phyloP scores from a whole-genome alignment of 352 stramenopile species.

The Phytophthora megakarya region DNA sequence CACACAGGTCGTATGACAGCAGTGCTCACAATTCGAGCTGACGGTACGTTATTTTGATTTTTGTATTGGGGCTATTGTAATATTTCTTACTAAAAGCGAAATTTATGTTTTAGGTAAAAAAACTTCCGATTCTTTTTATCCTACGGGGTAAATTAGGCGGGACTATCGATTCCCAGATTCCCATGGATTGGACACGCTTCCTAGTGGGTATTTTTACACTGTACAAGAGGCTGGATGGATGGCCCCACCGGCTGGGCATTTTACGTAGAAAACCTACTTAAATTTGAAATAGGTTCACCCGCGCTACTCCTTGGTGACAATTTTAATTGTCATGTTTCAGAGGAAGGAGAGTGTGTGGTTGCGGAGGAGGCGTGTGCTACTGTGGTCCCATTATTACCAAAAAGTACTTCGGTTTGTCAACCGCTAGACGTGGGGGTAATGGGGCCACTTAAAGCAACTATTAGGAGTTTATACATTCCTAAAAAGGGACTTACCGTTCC shows the following conservation, averaged over 20 bases:
- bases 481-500: too few species aligned
- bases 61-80: background rate
- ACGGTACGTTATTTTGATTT: background rate
- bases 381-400: conserved; percentile 5
- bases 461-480: background rate
- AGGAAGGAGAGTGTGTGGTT: conserved; percentile 20
- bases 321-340: conserved; percentile 25
- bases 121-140: background rate
- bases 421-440: conserved; percentile 26
- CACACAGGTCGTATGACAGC: conserved; percentile 1
- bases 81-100: background rate
- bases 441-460: conserved; percentile 6
- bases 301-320: conserved; percentile 29
- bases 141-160: background rate
- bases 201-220: background rate
- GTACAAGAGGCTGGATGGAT: background rate
- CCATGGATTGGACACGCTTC: background rate
- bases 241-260: background rate
- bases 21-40: conserved; percentile 1
- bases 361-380: conserved; percentile 15
- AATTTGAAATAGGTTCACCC: conserved; percentile 15
- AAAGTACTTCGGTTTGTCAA: conserved; percentile 21
- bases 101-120: background rate
- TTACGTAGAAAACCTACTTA: conserved; percentile 10
- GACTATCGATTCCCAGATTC: background rate